These are phyloP conservation scores for Cyberlindnera maclurae DNA, from an alignment of 805 yeast genomes.

Conservation along the genomic window DNA sequence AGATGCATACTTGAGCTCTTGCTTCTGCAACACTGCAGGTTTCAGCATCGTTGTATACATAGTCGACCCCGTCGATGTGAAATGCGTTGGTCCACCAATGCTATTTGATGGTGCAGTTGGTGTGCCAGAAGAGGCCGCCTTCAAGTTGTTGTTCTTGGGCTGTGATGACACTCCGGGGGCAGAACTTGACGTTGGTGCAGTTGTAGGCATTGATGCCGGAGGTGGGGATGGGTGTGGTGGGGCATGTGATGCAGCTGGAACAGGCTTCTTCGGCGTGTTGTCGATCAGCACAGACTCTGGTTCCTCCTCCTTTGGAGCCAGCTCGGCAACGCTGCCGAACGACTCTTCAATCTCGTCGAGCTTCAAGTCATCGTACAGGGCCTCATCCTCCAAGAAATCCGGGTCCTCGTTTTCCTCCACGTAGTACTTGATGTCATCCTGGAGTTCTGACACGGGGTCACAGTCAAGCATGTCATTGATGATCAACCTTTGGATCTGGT, in stretches of 20 bases:
- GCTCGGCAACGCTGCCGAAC: slow-evolving; percentile 42
- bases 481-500: slow-evolving; percentile 64
- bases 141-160: too few species aligned
- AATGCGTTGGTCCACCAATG: not conserved
- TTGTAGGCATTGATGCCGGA: too few species aligned
- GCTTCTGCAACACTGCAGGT: slow-evolving; percentile 52
- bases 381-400: slow-evolving; percentile 90
- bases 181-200: not conserved
- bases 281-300: slow-evolving; percentile 6
- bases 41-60: slow-evolving; percentile 26
- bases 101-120: not conserved
- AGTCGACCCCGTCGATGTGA: not conserved
- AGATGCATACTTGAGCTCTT: slow-evolving; percentile 49
- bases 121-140: not conserved
- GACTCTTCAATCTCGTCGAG: slow-evolving; percentile 52
- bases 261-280: slow-evolving; percentile 32
- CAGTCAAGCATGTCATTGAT: slow-evolving; percentile 78
- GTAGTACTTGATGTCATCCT: slow-evolving; percentile 87
- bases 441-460: slow-evolving; percentile 65
- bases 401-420: slow-evolving; percentile 91
- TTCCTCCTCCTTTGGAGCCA: slow-evolving; percentile 16
- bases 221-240: slow-evolving; percentile 2
- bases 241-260: slow-evolving; percentile 13
- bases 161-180: slow-evolving; percentile 2
- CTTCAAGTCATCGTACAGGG: slow-evolving; percentile 80